A percentile compares a stretch with the other conserved stretches of the same genome.
Conservation (phyloP, 225 moss, liverwort and hornwort species). For the Neckera pumila region DNA sequence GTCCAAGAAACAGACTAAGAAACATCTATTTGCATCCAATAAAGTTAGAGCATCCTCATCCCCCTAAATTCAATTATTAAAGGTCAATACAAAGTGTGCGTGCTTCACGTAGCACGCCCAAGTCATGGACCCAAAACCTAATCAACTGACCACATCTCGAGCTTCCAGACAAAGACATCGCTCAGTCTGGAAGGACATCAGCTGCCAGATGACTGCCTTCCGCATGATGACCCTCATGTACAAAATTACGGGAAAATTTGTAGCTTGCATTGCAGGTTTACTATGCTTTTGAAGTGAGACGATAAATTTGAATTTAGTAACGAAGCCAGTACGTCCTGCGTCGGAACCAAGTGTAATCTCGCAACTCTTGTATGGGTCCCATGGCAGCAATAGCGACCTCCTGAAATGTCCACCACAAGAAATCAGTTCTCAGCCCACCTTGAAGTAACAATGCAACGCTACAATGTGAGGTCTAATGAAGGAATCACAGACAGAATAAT, state of each 20-base stretch:
- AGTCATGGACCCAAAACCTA: not conserved
- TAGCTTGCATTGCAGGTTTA: constrained; percentile 1
- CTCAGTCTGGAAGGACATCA: not conserved
- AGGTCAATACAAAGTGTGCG: not conserved
- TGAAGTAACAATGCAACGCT: not conserved
- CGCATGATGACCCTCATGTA: not conserved
- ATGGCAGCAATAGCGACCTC: constrained; percentile 87
- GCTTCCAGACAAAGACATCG: not conserved
- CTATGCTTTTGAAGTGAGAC: not conserved
- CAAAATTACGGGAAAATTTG: not conserved
- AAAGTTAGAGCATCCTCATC: not conserved
- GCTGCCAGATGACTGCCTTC: not conserved
- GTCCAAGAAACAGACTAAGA: not conserved
- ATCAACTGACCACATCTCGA: not conserved
- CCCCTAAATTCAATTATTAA: constrained; percentile 10
- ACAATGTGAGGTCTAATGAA: not conserved
- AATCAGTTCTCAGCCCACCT: not conserved
- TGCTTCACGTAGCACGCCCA: constrained; percentile 10
- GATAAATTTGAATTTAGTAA: constrained; percentile 20
- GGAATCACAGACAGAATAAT: not conserved
- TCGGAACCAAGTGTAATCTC: constrained; percentile 76
- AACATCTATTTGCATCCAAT: not conserved
- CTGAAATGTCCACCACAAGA: constrained; percentile 13
- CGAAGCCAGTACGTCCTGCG: constrained; percentile 85
- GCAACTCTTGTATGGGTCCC: constrained; percentile 50